A percentile compares a stretch with the other conserved stretches of the same genome.
Evolutionary conservation across 352 stramenopile species (phyloP).

Genomic region (Pythium angustatum): DNA sequence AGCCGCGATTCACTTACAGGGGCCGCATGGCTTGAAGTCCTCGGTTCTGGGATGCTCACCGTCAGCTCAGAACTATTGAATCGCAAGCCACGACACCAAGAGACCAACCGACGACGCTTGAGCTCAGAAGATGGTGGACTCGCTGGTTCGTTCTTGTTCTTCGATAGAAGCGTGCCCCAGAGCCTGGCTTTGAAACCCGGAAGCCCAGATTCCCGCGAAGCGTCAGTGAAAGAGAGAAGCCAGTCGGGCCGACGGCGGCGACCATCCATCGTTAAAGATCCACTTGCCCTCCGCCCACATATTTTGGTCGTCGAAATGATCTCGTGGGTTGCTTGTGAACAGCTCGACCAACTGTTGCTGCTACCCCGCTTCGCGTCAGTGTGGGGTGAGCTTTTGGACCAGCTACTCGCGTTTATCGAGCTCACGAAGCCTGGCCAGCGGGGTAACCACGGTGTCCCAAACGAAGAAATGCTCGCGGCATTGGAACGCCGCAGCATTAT

Average conservation of each 20-base stretch:
- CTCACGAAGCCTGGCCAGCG: conserved; percentile 44
- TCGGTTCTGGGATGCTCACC: conserved; percentile 56
- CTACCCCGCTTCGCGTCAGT: conserved; percentile 42
- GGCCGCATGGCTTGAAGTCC: conserved; percentile 57
- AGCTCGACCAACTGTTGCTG: conserved; percentile 51
- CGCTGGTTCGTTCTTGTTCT: conserved; percentile 47
- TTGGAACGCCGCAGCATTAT: conserved; percentile 64
- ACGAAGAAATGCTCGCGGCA: conserved; percentile 43
- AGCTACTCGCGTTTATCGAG: conserved; percentile 57
- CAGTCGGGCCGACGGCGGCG: conserved; percentile 33
- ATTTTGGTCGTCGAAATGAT: conserved; percentile 63
- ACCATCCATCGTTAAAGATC: conserved; percentile 62
- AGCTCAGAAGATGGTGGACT: conserved; percentile 10
- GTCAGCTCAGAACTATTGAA: conserved; percentile 60
- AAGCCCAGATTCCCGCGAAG: background rate
- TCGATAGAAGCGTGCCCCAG: conserved; percentile 46
- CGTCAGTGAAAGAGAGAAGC: conserved; percentile 1
- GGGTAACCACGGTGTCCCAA: conserved; percentile 13
- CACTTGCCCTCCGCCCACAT: conserved; percentile 52
- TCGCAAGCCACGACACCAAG: conserved; percentile 36
- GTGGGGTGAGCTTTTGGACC: conserved; percentile 56
- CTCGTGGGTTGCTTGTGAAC: conserved; percentile 61
- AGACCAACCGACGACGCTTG: conserved; percentile 2
- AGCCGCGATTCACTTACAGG: conserved; percentile 39
- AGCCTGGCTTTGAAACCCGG: background rate